Percentiles rank a stretch among this genome's conserved stretches.
phyloP scores from a whole-genome alignment of 176 grass and related monocot species.

The Triticum timopheevii region DNA sequence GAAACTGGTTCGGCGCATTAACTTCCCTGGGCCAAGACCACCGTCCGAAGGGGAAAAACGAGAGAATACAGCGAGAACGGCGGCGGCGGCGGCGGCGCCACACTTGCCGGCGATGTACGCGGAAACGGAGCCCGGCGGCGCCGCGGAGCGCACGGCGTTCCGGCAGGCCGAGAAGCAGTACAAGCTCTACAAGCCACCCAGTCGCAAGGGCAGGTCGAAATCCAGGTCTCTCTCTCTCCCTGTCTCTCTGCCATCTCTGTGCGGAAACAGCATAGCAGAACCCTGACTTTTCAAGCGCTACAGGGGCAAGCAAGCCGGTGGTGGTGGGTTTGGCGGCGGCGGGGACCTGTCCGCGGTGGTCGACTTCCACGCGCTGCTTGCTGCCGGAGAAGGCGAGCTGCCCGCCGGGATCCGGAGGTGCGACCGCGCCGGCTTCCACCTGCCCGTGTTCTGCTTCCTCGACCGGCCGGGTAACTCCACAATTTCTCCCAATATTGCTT shows the following conservation, averaged over 20 bases:
- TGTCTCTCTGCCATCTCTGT: neutral
- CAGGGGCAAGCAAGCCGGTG: neutral
- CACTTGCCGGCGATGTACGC: conserved; percentile 50
- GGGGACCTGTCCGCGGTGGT: conserved; percentile 45
- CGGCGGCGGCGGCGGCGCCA: conserved; percentile 1
- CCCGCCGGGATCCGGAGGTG: conserved; percentile 36
- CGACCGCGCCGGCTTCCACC: conserved; percentile 48
- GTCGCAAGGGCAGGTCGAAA: conserved; percentile 50
- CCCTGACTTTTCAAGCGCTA: neutral
- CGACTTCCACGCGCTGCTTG: conserved; percentile 57
- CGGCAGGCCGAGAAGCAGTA: conserved; percentile 78
- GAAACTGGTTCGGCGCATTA: no score
- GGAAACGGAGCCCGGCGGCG: conserved; percentile 19
- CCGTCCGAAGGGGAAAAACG: no score
- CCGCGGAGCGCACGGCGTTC: conserved; percentile 71
- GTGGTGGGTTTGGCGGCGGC: neutral
- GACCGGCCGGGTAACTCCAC: conserved; percentile 42
- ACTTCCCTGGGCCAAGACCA: no score
- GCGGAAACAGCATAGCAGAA: neutral
- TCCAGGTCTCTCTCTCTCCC: neutral
- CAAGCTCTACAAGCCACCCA: conserved; percentile 72
- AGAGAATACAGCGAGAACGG: neutral
- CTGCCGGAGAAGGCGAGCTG: conserved; percentile 6
- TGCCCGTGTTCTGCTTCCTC: conserved; percentile 65
- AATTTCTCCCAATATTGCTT: neutral